phyloP scores from a whole-genome alignment of 176 grass and related monocot genomes.

The Cenchrus purpureus region DNA sequence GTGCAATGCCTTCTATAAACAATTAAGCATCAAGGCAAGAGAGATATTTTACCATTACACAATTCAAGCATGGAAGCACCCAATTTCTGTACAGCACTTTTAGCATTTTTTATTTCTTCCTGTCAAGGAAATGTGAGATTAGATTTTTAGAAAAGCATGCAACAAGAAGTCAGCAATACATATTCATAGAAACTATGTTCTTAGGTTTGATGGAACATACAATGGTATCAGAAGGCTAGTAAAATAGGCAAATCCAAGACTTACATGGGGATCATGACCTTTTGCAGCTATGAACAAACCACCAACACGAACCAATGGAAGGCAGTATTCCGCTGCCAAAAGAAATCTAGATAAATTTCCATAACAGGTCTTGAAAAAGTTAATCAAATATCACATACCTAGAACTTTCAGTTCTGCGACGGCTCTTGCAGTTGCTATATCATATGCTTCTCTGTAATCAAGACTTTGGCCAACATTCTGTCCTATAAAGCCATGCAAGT shows the following conservation, averaged over 20 bases:
- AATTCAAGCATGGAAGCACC: conserved; percentile 70
- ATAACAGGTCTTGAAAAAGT: conserved; percentile 5
- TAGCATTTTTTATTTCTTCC: conserved; percentile 82
- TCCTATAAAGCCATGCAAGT: conserved; percentile 65
- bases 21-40: conserved; percentile 5
- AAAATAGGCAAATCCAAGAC: conserved; percentile 28
- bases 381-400: conserved; percentile 51
- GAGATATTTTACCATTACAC: conserved; percentile 52
- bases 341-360: conserved; percentile 7
- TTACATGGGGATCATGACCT: conserved; percentile 84
- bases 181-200: not conserved
- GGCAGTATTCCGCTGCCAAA: conserved; percentile 82
- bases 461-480: conserved; percentile 82
- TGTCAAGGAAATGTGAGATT: conserved; percentile 30
- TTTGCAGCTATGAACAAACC: conserved; percentile 95
- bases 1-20: not conserved
- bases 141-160: not conserved
- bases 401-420: conserved; percentile 91
- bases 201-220: not conserved
- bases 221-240: conserved; percentile 30
- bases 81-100: conserved; percentile 59
- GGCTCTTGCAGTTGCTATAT: conserved; percentile 84
- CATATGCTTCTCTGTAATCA: conserved; percentile 77
- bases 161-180: not conserved
- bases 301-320: conserved; percentile 86